Conservation (phyloP, 2,329 filamentous ascomycete genomes). For the Xylaria sp. region DNA sequence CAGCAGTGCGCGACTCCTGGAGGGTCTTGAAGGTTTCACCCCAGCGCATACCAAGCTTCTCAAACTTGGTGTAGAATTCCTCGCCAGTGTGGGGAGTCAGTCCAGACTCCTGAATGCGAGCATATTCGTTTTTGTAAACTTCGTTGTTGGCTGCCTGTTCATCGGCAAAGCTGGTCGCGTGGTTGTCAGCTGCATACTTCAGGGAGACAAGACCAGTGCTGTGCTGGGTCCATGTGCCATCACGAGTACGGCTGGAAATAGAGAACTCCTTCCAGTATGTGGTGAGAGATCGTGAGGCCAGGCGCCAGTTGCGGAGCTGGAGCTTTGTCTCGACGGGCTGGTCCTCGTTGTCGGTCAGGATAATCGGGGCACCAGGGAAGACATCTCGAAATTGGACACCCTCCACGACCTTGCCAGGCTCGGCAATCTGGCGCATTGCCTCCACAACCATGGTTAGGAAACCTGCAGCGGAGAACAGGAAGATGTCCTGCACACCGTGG, state of each 20-base stretch:
- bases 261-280: conserved; percentile 40
- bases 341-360: conserved; percentile 36
- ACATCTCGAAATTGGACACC: conserved; percentile 43
- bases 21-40: conserved; percentile 35
- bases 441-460: conserved; percentile 46
- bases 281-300: conserved; percentile 37
- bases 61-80: conserved; percentile 38
- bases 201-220: conserved; percentile 38
- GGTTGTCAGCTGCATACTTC: conserved; percentile 36
- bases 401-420: conserved; percentile 33
- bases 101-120: conserved; percentile 27
- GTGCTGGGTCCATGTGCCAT: conserved; percentile 39
- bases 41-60: conserved; percentile 39
- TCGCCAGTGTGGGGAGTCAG: conserved; percentile 31
- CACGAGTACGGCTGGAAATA: conserved; percentile 35
- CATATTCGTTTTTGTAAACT: conserved; percentile 35
- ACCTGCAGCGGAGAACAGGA: conserved; percentile 54
- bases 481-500: conserved; percentile 54
- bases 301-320: conserved; percentile 38
- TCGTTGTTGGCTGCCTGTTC: conserved; percentile 34
- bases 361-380: conserved; percentile 35
- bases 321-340: conserved; percentile 38
- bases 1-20: conserved; percentile 29
- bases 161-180: conserved; percentile 31
- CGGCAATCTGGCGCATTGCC: conserved; percentile 40